Evolutionary conservation across 1,284 basidiomycete species (phyloP).

Genomic region (Singerocomus rubriflavus): DNA sequence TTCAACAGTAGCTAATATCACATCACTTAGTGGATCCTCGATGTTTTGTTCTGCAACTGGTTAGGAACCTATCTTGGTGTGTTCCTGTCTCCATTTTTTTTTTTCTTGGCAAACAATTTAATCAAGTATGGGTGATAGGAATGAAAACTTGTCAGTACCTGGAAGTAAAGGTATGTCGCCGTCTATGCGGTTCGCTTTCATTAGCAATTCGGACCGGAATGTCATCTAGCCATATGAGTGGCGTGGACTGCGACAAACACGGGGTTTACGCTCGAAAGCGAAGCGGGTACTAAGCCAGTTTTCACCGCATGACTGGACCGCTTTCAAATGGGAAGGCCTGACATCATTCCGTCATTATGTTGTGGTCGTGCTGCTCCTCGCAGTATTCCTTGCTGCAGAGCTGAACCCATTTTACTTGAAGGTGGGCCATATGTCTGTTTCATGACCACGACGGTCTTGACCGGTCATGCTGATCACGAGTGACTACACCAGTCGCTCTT

Average conservation of each 20-base stretch:
- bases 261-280: conserved; percentile 72
- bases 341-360: conserved; percentile 72
- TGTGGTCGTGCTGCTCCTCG: conserved; percentile 69
- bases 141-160: conserved; percentile 85
- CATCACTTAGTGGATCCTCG: conserved; percentile 68
- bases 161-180: conserved; percentile 67
- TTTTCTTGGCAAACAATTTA: too few relatives aligned
- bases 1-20: conserved; percentile 13
- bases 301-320: conserved; percentile 81
- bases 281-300: conserved; percentile 77
- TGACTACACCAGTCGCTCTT: conserved; percentile 53
- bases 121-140: conserved; percentile 51
- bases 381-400: conserved; percentile 79
- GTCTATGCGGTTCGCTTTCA: not conserved
- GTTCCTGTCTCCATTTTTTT: too few relatives aligned
- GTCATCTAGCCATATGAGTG: conserved; percentile 69
- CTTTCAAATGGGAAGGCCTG: conserved; percentile 84
- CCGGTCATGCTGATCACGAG: conserved; percentile 13
- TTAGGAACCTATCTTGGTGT: conserved; percentile 75
- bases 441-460: conserved; percentile 9
- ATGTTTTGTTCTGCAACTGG: conserved; percentile 85
- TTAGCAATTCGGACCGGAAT: not conserved
- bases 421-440: conserved; percentile 37
- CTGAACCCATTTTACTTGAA: conserved; percentile 84
- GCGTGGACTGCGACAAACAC: conserved; percentile 76